phyloP scores from a whole-genome alignment of 2,329 filamentous ascomycete genomes.

The Dactylellina haptotyla region DNA sequence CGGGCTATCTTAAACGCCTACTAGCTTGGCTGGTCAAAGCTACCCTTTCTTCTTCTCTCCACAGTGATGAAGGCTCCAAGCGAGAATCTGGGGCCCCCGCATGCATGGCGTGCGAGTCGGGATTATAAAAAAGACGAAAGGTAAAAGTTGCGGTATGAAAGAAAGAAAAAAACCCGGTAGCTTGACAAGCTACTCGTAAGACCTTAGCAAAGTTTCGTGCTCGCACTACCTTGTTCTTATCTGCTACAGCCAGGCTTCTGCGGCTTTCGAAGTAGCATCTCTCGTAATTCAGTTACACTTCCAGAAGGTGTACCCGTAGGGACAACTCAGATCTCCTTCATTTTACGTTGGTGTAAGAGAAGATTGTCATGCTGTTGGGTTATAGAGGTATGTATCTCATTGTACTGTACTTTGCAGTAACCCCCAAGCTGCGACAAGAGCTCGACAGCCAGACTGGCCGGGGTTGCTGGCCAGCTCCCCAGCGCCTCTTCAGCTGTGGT shows the following conservation, averaged over 20 bases:
- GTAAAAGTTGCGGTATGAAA: neutral
- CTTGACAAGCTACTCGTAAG: neutral
- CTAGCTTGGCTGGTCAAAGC: constrained; percentile 1
- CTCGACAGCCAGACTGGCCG: constrained; percentile 34
- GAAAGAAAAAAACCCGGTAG: neutral
- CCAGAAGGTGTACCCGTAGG: constrained; percentile 50
- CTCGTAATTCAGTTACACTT: constrained; percentile 53
- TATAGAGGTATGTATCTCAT: neutral
- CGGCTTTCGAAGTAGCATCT: constrained; percentile 22
- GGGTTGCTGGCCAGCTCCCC: neutral
- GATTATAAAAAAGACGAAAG: constrained; percentile 26
- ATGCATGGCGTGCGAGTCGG: constrained; percentile 50
- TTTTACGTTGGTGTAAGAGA: neutral
- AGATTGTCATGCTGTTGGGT: constrained; percentile 5
- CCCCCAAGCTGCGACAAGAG: constrained; percentile 20
- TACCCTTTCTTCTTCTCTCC: constrained; percentile 5
- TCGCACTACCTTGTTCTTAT: constrained; percentile 13
- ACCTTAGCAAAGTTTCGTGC: neutral
- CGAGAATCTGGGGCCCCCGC: constrained; percentile 54
- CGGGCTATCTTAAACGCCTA: neutral
- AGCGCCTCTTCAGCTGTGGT: constrained; percentile 24
- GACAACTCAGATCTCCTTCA: constrained; percentile 14
- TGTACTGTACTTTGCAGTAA: neutral
- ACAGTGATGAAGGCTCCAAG: constrained; percentile 38
- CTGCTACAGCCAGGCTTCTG: constrained; percentile 9